These are phyloP conservation scores for Pseudevernia furfuracea DNA, from an alignment of 495 filamentous ascomycete genomes.

Conservation along the genomic window DNA sequence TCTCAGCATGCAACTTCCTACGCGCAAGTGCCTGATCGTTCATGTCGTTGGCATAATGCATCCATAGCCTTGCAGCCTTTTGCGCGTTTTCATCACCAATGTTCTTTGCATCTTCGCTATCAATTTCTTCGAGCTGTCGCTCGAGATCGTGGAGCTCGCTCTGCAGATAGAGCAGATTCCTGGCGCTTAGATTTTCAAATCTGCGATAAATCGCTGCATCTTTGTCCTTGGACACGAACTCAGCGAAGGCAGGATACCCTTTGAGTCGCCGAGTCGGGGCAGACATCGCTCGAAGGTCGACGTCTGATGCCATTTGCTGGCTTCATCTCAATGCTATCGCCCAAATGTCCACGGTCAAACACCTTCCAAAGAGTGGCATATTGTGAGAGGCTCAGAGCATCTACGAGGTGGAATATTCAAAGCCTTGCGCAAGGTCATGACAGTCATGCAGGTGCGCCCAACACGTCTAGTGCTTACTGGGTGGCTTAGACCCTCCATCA, in stretches of 20 bases:
- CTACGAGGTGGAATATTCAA: too few relatives aligned
- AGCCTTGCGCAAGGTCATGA: too few relatives aligned
- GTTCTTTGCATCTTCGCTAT: conserved; percentile 8
- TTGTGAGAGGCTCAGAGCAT: too few relatives aligned
- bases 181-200: conserved; percentile 21
- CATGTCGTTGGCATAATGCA: not conserved
- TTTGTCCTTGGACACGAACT: conserved; percentile 24
- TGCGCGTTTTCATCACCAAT: conserved; percentile 9
- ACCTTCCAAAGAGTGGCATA: too few relatives aligned
- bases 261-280: not conserved
- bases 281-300: not conserved
- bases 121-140: conserved; percentile 10
- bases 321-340: too few relatives aligned
- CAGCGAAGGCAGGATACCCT: conserved; percentile 25
- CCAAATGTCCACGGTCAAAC: too few relatives aligned
- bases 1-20: conserved; percentile 14
- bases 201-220: conserved; percentile 26
- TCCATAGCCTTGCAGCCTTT: conserved; percentile 13
- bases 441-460: too few relatives aligned
- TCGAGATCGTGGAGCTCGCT: conserved; percentile 26
- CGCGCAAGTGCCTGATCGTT: conserved; percentile 4
- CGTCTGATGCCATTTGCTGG: not conserved
- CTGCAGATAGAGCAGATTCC: conserved; percentile 27
- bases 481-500: too few relatives aligned
- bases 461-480: too few relatives aligned